Base-by-base conservation (phyloP, 1,284 basidiomycete species). In the Albatrellus sp. region DNA sequence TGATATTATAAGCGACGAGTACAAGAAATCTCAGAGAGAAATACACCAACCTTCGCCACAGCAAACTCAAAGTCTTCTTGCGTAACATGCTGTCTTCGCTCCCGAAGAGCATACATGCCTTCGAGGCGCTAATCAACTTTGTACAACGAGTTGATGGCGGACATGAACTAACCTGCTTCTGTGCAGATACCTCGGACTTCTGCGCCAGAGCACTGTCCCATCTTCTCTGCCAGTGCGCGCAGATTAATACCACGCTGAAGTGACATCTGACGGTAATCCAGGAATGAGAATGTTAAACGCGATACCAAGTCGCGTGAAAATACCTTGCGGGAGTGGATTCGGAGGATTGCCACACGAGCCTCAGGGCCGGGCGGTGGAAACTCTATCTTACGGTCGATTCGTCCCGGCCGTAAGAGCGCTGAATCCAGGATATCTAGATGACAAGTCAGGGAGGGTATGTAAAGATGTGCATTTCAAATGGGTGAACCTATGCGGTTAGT, bases 11-110 rank as follows among this genome's bases (percentile, higher is more conserved):
- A 42, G 40, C 42, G 9, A 40, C 44, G 40, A 43, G 43, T 20
- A 37, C 9, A 6, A n/a, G 32, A 35, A 47, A 19, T 24, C 40
- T 45, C 34, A 20, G 8, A 35, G 40, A 38, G 35, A 29, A n/a
- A 37, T 13, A 3, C 9, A 61, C 66, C 9, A 52, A 83, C 73
- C 78, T 98, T 98, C 4, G 92, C 90, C 12, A 98, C 86, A 31
- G 93, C 93, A 67, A 98, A 91, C 70, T 97, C 93, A 57, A 98
- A 98, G 62, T 98, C 94, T 57, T 98, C 94, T 64, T 98, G 92
- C 1, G 91, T 94, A 40, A 98, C 94, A 61, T 98, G 91, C 55
- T 97, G 92, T 52, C 94, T 71, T 47, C 94, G 78, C 63, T 98
- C 94, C 35, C 94, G 77, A 9, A 98, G 70, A 1, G 94, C 94